These are phyloP conservation scores for Ampelocalamus luodianensis DNA, from an alignment of 176 grass and related monocot species.

Conservation along the genomic window DNA sequence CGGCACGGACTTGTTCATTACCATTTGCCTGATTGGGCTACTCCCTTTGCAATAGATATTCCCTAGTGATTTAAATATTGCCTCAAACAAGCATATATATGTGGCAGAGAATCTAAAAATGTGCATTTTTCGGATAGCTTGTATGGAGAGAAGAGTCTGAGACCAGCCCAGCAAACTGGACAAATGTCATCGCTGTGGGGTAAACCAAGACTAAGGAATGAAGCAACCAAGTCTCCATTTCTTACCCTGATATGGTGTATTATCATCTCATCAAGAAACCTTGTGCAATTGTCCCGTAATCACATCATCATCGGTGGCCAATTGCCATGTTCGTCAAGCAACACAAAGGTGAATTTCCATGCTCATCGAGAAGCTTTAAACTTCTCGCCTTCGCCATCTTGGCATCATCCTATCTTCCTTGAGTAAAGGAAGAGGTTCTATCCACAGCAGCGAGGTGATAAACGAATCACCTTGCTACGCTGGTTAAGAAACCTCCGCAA, in stretches of 20 bases:
- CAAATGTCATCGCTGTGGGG: background rate
- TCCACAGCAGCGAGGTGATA: background rate
- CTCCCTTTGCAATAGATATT: constrained; percentile 20
- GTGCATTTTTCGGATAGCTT: background rate
- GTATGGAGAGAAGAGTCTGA: background rate
- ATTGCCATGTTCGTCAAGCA: background rate
- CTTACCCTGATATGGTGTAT: background rate
- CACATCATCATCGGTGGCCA: background rate
- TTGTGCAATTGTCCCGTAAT: background rate
- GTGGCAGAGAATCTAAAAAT: background rate
- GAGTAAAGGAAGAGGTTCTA: background rate
- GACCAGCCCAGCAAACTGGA: background rate
- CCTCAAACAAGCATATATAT: background rate
- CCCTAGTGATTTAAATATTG: background rate
- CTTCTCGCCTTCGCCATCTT: background rate
- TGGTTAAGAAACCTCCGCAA: background rate
- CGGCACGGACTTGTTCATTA: background rate
- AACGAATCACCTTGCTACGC: background rate
- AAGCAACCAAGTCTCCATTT: constrained; percentile 8
- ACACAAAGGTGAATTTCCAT: background rate
- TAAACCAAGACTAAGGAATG: background rate
- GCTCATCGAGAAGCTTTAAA: background rate
- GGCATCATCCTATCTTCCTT: background rate
- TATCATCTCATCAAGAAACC: background rate
- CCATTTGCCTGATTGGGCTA: background rate